Base-by-base conservation (phyloP, 164 flowering plant species). In the Pachysandra terminalis region DNA sequence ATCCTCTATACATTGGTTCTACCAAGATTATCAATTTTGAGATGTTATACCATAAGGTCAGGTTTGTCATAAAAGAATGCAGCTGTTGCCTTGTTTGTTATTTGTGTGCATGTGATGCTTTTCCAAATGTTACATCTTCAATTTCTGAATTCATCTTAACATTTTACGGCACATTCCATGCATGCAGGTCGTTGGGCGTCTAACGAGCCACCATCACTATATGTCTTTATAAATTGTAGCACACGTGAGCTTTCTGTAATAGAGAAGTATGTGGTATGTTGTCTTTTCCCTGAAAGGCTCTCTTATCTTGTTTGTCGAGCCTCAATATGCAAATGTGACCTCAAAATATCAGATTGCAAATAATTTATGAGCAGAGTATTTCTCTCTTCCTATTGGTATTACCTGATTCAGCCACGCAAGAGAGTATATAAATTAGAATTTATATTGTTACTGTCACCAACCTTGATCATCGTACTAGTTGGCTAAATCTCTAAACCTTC, bases 211-310 rank as follows among this genome's bases (percentile, higher is more conserved):
- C 97, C 99, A 61, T 79, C 96, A 14, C 74, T 95, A 22, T 92
- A 86, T 71, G 67, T 95, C 19, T 95, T 95, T 73, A 84, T 95
- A 48, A 90, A 89, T 68, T 92, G 91, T 69, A 95, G 97, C 80
- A 86, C 99, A 6, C 86, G 89, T 23, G 97, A 95, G 57, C 97
- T 95, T 66, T 73, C 90, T 63, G 56, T 62, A 16, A 84, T 92
- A 70, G 99, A 92, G 96, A 85, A 86, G 81, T 95, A 89, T 78
- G 90, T 92, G 96, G 99, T 95, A 90, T 71, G 88, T 25, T 59
- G 48, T 72, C 75, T 69, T 73, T 58, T 15, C 68, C 59, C 17
- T 17, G 55, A 24, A 14, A 52, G 10, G 37, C 37, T 32, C 37
- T 52, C 25, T 40, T 5, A 24, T 37, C 53, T 41, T 17, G 37